A percentile compares a stretch with the other conserved stretches of the same genome.
Conservation (phyloP, 2,329 filamentous ascomycete genomes). For the Alternaria metachromatica region DNA sequence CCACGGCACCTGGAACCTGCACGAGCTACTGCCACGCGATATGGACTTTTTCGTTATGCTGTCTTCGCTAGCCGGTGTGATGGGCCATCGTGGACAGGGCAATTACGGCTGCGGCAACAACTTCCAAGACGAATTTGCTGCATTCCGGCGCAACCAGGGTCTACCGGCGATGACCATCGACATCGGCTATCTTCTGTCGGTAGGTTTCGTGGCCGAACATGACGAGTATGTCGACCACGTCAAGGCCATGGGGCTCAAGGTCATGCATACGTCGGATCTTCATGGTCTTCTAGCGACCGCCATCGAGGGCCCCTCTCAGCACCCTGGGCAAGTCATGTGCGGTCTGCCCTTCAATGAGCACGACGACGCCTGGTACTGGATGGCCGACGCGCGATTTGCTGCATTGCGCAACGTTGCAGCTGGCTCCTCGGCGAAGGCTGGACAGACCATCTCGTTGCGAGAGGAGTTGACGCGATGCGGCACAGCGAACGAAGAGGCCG, state of each 20-base stretch:
- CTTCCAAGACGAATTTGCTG: conserved; percentile 31
- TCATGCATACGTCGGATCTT: conserved; percentile 11
- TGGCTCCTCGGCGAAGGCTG: conserved; percentile 5
- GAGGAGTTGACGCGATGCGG: conserved; percentile 9
- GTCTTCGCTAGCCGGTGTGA: conserved; percentile 26
- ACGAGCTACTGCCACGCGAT: conserved; percentile 15
- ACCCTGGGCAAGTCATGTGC: conserved; percentile 12
- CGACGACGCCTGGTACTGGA: conserved; percentile 12
- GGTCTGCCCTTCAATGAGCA: conserved; percentile 12
- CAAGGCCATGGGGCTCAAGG: conserved; percentile 13
- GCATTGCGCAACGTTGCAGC: conserved; percentile 6
- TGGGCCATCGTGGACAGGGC: conserved; percentile 23
- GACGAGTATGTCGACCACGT: conserved; percentile 12
- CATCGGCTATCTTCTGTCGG: conserved; percentile 21
- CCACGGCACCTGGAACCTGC: conserved; percentile 41
- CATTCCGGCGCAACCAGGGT: conserved; percentile 18
- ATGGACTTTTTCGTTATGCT: conserved; percentile 36
- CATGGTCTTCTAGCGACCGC: conserved; percentile 10
- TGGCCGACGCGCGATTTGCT: conserved; percentile 5
- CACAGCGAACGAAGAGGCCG: conserved; percentile 6
- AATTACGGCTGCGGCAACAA: conserved; percentile 32
- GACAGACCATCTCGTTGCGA: background rate
- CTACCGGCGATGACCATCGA: conserved; percentile 48
- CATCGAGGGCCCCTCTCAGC: conserved; percentile 4
- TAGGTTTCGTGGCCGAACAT: conserved; percentile 35